These are phyloP conservation scores for Yamadazyma dushanensis DNA, from an alignment of 1,139 yeast species.

Conservation along the genomic window DNA sequence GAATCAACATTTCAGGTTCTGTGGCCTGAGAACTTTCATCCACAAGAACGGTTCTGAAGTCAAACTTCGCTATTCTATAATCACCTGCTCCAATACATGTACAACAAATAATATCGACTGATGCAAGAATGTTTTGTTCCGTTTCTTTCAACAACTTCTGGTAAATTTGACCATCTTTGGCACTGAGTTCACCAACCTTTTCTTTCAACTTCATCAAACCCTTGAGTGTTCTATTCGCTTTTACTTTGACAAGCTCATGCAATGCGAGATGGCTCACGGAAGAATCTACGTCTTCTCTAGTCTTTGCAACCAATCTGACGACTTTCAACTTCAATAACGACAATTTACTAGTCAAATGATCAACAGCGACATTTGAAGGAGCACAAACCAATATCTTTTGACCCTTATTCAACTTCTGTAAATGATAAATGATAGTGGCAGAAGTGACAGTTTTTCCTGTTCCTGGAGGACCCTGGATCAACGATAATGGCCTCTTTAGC, in stretches of 20 bases:
- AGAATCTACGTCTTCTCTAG: constrained; percentile 79
- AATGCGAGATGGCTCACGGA: constrained; percentile 55
- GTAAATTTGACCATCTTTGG: constrained; percentile 48
- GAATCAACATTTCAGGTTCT: constrained; percentile 89
- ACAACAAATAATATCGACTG: constrained; percentile 82
- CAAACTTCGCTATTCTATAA: constrained; percentile 49
- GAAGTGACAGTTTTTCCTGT: constrained; percentile 96
- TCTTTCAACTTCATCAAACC: constrained; percentile 59
- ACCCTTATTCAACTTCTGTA: constrained; percentile 56
- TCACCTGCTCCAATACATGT: constrained; percentile 96
- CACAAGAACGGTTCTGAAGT: constrained; percentile 76
- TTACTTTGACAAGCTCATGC: constrained; percentile 45
- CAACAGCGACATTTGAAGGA: constrained; percentile 94
- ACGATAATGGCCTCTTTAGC: constrained; percentile 70
- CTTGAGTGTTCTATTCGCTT: constrained; percentile 56
- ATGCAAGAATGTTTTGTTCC: constrained; percentile 51
- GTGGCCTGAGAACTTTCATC: constrained; percentile 95
- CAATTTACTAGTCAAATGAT: constrained; percentile 79
- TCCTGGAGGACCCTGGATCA: constrained; percentile 98
- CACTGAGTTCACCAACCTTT: constrained; percentile 71
- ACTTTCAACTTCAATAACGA: constrained; percentile 69
- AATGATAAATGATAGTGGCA: constrained; percentile 81
- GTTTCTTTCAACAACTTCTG: constrained; percentile 16
- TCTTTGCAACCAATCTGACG: constrained; percentile 72
- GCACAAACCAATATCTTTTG: constrained; percentile 79